These are phyloP conservation scores for Emmonsiellopsis sp. DNA, from an alignment of 2,329 filamentous ascomycete species.

Conservation along the genomic window DNA sequence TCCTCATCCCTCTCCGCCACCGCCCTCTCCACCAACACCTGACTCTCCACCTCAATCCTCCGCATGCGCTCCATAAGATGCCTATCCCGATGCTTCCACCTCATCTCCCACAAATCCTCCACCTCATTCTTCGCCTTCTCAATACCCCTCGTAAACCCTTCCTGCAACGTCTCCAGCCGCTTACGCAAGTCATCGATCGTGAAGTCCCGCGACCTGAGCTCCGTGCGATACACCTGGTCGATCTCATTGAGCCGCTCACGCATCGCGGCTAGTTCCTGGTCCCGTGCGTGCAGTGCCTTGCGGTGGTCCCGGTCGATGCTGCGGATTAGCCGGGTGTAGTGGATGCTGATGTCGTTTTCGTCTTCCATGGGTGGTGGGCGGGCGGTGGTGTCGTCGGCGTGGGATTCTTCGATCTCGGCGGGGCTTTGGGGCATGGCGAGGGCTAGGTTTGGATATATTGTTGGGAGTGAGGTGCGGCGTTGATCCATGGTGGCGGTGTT, in stretches of 20 bases:
- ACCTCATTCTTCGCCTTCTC: conserved; percentile 24
- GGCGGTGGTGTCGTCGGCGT: conserved; percentile 9
- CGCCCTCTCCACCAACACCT: conserved; percentile 13
- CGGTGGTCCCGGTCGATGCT: conserved; percentile 23
- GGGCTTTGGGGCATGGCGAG: conserved; percentile 10
- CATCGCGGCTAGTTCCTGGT: conserved; percentile 20
- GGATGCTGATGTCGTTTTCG: conserved; percentile 21
- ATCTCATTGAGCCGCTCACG: conserved; percentile 21
- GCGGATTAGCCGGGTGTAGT: conserved; percentile 22
- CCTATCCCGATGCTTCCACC: conserved; percentile 26
- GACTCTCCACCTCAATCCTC: conserved; percentile 15
- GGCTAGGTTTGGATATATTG: neutral
- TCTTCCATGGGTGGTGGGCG: conserved; percentile 20
- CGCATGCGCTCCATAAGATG: conserved; percentile 19
- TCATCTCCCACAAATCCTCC: conserved; percentile 26
- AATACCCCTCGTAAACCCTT: conserved; percentile 15
- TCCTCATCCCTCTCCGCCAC: conserved; percentile 14
- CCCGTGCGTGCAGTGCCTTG: conserved; percentile 19
- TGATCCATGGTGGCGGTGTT: neutral
- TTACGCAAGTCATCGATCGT: conserved; percentile 20
- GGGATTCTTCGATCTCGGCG: conserved; percentile 10
- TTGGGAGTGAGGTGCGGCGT: neutral
- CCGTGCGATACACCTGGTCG: conserved; percentile 22
- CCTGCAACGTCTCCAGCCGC: conserved; percentile 15
- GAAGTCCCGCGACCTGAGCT: conserved; percentile 21